Base-by-base conservation (phyloP, 2,329 filamentous ascomycete genomes). In the Anthostomella pinea region DNA sequence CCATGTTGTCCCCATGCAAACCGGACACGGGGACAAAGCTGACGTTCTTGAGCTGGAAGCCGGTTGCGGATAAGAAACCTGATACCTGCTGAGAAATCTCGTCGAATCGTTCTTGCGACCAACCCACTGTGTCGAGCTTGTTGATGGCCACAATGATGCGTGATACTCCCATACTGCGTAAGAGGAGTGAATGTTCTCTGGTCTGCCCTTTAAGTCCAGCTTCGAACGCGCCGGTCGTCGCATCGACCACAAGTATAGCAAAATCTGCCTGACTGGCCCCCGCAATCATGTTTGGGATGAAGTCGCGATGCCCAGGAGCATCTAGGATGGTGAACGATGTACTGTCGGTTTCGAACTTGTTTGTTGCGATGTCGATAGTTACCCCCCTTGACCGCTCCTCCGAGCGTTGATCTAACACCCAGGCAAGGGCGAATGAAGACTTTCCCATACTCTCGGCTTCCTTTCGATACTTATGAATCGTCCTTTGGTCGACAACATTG, bases 261-360 rank as follows among this genome's bases (percentile, higher is more conserved):
- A 97, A 93, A 60, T 98, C 93, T 8, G 93, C 94, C 64, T 96
- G 91, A 41, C 87, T 93, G 3, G 91, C 89, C 10, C 93, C 93
- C 2, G 91, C 91, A 59, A 98, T 96, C 93, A 98, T 98, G 62
- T 96, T 98, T 1, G 93, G 93, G 14, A 98, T 89, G 58, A 97
- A 98, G 59, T 98, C 93, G 43, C 83, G 79, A 63, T 98, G 93
- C 0, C 93, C 93, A 0, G 93, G 93, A 0, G 93, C 91, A 59
- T 98, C 93, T 4, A 98, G 73, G 29, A 98, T 95, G 1, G 93
- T 97, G 57, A 97, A 97, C 8, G 76, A 77, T 0, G 88, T 93
- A 33, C 76, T 84, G 1, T 87, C 81, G 0, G 94, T 98, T 58
- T 94, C 87, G 57, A 98, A 98, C 47, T 89, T 82, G 58, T 95